Percentiles rank a stretch among this genome's conserved stretches.
These are phyloP conservation scores for Incumbomyces lentus DNA, from an alignment of 2,329 filamentous ascomycete genomes.

Conservation along the genomic window DNA sequence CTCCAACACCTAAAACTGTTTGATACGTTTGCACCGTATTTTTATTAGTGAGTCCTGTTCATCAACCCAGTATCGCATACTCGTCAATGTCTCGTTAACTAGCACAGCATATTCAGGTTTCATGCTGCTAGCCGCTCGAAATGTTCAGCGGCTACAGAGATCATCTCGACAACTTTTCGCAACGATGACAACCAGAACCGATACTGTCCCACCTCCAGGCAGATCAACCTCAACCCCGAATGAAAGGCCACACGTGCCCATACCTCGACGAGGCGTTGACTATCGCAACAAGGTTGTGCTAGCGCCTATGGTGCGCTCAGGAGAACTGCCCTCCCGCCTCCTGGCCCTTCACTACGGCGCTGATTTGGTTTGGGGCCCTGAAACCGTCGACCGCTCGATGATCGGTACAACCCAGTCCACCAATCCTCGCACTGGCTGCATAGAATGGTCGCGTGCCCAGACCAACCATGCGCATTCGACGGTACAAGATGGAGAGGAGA, in stretches of 20 bases:
- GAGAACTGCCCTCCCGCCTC: slow-evolving; percentile 82
- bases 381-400: slow-evolving; percentile 85
- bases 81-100: too few relatives aligned
- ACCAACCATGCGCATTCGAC: slow-evolving; percentile 50
- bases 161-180: slow-evolving; percentile 1
- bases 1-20: too few relatives aligned
- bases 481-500: slow-evolving; percentile 23
- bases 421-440: slow-evolving; percentile 64
- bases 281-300: slow-evolving; percentile 90
- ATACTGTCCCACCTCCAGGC: not conserved
- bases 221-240: not conserved
- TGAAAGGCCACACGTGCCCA: slow-evolving; percentile 57
- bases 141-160: slow-evolving; percentile 6
- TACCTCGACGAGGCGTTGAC: slow-evolving; percentile 79
- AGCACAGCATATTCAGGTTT: not conserved
- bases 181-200: slow-evolving; percentile 3
- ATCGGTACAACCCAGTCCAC: slow-evolving; percentile 73
- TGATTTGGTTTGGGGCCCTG: slow-evolving; percentile 94
- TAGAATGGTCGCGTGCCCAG: slow-evolving; percentile 73
- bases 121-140: slow-evolving; percentile 5
- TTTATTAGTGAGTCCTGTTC: too few relatives aligned
- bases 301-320: slow-evolving; percentile 96
- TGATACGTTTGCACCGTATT: too few relatives aligned
- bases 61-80: too few relatives aligned
- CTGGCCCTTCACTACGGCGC: slow-evolving; percentile 89